Percentiles rank a stretch among this genome's conserved stretches.
Conservation (phyloP, 2,329 filamentous ascomycete species). For the Ilyonectria destructans region DNA sequence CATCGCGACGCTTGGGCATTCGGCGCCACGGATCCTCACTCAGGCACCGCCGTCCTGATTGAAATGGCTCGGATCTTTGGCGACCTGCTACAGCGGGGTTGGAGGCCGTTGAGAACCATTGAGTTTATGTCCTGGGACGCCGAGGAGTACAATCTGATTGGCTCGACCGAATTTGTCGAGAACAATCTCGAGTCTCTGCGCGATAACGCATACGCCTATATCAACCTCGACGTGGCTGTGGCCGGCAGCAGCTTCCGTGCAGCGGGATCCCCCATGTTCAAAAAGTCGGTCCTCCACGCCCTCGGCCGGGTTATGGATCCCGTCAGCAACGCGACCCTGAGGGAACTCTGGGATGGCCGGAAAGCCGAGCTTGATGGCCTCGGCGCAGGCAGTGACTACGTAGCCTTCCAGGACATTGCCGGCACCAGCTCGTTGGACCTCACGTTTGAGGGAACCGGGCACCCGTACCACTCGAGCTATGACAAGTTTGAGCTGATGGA, state of each 20-base stretch:
- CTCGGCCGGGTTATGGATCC: slow-evolving; percentile 85
- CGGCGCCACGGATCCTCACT: slow-evolving; percentile 88
- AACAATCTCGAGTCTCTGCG: slow-evolving; percentile 83
- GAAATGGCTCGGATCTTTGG: slow-evolving; percentile 91
- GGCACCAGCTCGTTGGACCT: slow-evolving; percentile 92
- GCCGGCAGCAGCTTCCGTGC: slow-evolving; percentile 83
- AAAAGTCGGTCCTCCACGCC: slow-evolving; percentile 79
- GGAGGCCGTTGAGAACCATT: slow-evolving; percentile 94
- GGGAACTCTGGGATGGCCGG: slow-evolving; percentile 81
- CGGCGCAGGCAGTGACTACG: slow-evolving; percentile 85
- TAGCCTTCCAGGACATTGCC: slow-evolving; percentile 92
- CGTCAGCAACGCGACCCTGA: slow-evolving; percentile 78
- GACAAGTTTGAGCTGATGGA: slow-evolving; percentile 93
- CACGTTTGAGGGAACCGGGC: slow-evolving; percentile 78
- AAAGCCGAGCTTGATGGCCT: slow-evolving; percentile 76
- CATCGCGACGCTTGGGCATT: slow-evolving; percentile 95
- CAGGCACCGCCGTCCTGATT: slow-evolving; percentile 91
- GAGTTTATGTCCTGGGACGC: slow-evolving; percentile 98
- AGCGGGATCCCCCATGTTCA: slow-evolving; percentile 85
- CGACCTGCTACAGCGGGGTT: slow-evolving; percentile 82
- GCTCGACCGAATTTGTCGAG: slow-evolving; percentile 96
- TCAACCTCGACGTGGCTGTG: slow-evolving; percentile 92
- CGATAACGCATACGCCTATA: slow-evolving; percentile 84
- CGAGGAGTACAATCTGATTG: slow-evolving; percentile 92
- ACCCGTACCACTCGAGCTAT: slow-evolving; percentile 87